Base-by-base conservation (phyloP, 2,329 filamentous ascomycete species). In the Hypoxylon sp. region DNA sequence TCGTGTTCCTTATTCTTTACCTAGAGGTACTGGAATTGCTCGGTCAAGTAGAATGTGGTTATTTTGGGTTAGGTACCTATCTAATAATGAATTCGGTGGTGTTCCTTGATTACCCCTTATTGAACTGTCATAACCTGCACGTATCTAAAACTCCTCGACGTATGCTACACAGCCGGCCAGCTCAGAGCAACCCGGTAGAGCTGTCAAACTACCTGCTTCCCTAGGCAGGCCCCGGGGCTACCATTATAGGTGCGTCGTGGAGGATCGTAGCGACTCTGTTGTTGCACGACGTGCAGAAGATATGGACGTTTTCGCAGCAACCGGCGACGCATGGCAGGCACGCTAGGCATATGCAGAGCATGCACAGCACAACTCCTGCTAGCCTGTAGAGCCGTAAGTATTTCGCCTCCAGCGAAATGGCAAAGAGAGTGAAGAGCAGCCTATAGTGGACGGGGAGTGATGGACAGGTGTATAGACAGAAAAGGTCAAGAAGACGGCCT, bases 301-400 rank as follows among this genome's bases (percentile, higher is more conserved):
- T 48, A 23, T 51, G 21, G 29, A 41, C 52, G 9, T 49, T 58
- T 21, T 62, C 49, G 18, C 40, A 64, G 55, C 62, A 64, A 5
- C 52, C 52, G 4, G 11, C 45, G 10, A 56, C 17, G 15, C 57
- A 60, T 8, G 62, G 59, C 13, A 62, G 1, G 23, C 52, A 62
- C 8, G 49, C 42, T 3, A 62, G 37, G 15, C 48, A 57, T 2
- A 55, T 13, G 8, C 55, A 64, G 35, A 48, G 35, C 17, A 55
- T 38, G 11, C 59, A 62, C 11, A 58, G 38, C 15, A 64, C 3
- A n/a, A 37, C n/a, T 3, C 48, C 50, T 17, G 47, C 42, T 3
- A 55, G 20, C n/a, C 59, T 62, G 50, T 27, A 50, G 17, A 18
- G 0, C 9, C 15, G 10, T 31, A 23, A 27, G 11, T 2, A 7